A percentile compares a stretch with the other conserved stretches of the same genome.
Evolutionary conservation across 2,329 filamentous ascomycete species (phyloP).

Genomic region (Phaeosphaeriaceae sp.): DNA sequence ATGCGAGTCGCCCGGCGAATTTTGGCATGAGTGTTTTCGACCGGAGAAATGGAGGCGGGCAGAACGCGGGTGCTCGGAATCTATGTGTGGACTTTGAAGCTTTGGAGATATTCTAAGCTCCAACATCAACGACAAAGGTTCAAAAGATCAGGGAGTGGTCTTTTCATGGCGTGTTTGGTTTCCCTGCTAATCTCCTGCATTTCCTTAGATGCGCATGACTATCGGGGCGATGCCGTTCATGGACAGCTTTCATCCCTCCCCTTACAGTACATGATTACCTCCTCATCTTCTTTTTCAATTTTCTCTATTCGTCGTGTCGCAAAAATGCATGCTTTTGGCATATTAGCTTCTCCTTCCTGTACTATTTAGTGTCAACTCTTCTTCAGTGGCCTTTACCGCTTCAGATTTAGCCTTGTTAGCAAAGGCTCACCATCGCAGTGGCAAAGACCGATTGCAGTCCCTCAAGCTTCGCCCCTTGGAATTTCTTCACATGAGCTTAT

Average conservation of each 20-base stretch:
- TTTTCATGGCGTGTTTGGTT: background rate
- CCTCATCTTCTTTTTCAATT: background rate
- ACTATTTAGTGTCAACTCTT: background rate
- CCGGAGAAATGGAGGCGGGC: constrained; percentile 34
- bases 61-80: constrained; percentile 38
- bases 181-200: background rate
- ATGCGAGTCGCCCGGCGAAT: constrained; percentile 62
- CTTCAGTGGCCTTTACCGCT: background rate
- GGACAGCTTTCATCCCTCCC: constrained; percentile 3
- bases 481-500: constrained; percentile 1
- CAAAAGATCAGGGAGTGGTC: constrained; percentile 1
- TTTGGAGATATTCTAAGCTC: constrained; percentile 46
- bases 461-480: background rate
- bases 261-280: background rate
- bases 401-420: background rate
- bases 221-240: constrained; percentile 6
- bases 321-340: background rate
- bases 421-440: background rate
- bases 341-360: constrained; percentile 1
- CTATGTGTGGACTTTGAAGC: constrained; percentile 51
- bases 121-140: background rate
- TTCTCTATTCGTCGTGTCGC: background rate
- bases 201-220: constrained; percentile 1
- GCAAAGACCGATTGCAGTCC: background rate
- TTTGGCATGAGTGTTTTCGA: constrained; percentile 48